Conservation (phyloP, 139 green algal species). For the Chlamydomonas sphaeroides region DNA sequence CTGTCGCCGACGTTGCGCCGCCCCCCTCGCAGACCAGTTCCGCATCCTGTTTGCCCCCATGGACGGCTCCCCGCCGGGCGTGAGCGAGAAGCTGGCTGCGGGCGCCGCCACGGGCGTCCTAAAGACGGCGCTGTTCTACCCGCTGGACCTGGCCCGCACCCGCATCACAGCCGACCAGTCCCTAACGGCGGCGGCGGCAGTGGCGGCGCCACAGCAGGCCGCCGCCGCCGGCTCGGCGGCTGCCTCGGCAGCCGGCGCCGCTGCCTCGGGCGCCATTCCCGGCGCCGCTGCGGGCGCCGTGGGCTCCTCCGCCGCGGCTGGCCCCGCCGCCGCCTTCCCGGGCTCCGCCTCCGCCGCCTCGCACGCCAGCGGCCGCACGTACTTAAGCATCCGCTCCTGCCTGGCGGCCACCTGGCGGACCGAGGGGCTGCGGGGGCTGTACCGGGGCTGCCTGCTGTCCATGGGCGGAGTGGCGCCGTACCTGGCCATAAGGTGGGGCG, state of each 20-base stretch:
- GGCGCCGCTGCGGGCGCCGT: too few relatives aligned
- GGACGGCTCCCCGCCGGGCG: constrained; percentile 55
- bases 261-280: too few relatives aligned
- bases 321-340: neutral
- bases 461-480: constrained; percentile 68
- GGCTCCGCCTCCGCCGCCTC: too few relatives aligned
- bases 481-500: constrained; percentile 44
- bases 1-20: too few relatives aligned
- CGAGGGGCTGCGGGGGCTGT: constrained; percentile 61
- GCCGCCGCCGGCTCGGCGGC: neutral
- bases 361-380: constrained; percentile 44
- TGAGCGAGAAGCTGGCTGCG: constrained; percentile 60
- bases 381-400: constrained; percentile 44
- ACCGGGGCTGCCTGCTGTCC: constrained; percentile 66
- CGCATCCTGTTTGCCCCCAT: constrained; percentile 68
- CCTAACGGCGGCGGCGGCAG: neutral
- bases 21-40: constrained; percentile 46
- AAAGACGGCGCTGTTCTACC: constrained; percentile 67
- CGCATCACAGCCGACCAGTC: constrained; percentile 68
- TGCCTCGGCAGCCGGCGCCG: neutral
- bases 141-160: constrained; percentile 67
- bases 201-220: neutral
- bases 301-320: neutral
- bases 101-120: constrained; percentile 46
- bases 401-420: constrained; percentile 16